A percentile compares a stretch with the other conserved stretches of the same genome.
Conservation (phyloP, 1,284 basidiomycete genomes). For the Entoloma clypeatum region DNA sequence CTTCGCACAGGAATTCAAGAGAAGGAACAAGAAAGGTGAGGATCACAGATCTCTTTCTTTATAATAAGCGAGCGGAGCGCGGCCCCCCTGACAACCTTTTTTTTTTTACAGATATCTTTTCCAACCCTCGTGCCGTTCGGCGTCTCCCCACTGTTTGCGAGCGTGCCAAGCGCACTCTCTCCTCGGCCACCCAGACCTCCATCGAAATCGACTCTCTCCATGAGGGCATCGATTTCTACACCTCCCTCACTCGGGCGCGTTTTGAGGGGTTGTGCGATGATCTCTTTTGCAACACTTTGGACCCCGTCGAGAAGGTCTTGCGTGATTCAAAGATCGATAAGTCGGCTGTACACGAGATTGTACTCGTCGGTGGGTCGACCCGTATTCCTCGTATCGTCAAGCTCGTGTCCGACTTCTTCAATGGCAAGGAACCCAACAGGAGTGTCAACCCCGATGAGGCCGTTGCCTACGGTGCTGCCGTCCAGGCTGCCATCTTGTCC, state of each 20-base stretch:
- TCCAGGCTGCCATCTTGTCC: slow-evolving; percentile 90
- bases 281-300: slow-evolving; percentile 86
- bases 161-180: slow-evolving; percentile 91
- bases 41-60: no score
- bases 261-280: slow-evolving; percentile 93
- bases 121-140: slow-evolving; percentile 85
- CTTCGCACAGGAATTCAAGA: slow-evolving; percentile 66
- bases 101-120: slow-evolving; percentile 77
- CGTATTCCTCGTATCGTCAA: slow-evolving; percentile 92
- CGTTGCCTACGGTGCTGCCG: slow-evolving; percentile 92
- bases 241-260: slow-evolving; percentile 87
- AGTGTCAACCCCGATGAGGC: slow-evolving; percentile 96
- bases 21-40: slow-evolving; percentile 20
- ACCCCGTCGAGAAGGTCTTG: slow-evolving; percentile 93
- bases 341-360: no score
- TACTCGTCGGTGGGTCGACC: slow-evolving; percentile 90
- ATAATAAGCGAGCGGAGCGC: no score
- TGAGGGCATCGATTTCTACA: slow-evolving; percentile 93
- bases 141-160: slow-evolving; percentile 91
- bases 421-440: slow-evolving; percentile 84
- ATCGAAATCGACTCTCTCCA: slow-evolving; percentile 93
- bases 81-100: no score
- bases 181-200: slow-evolving; percentile 85
- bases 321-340: no score
- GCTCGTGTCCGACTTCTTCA: slow-evolving; percentile 91